These are phyloP conservation scores for Tulasnella sp. DNA, from an alignment of 768 basidiomycete genomes.

Conservation along the genomic window DNA sequence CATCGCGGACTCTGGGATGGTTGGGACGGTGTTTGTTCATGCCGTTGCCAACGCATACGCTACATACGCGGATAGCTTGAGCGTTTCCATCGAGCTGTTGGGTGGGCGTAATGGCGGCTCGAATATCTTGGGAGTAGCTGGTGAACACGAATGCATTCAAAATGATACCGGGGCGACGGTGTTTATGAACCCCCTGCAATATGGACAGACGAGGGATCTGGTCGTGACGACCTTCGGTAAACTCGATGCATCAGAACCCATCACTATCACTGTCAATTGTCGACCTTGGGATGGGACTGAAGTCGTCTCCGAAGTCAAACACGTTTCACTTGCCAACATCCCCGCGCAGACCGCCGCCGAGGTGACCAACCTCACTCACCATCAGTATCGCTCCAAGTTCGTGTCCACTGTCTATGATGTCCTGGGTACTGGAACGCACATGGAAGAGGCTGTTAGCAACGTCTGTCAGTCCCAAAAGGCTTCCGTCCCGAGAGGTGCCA, in stretches of 20 bases:
- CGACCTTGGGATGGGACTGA: no score
- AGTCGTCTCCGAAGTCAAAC: no score
- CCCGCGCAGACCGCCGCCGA: no score
- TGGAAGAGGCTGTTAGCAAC: no score
- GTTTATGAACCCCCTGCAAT: constrained; percentile 9
- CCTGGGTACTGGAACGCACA: no score
- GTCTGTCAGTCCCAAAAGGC: no score
- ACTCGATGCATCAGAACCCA: neutral
- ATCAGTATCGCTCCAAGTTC: no score
- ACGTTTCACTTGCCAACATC: no score
- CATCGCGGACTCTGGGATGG: constrained; percentile 20
- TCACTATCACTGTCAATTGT: no score
- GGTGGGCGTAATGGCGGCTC: neutral
- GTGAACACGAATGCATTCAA: constrained; percentile 9
- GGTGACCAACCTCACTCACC: no score
- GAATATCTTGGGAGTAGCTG: neutral
- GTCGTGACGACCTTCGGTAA: constrained; percentile 4
- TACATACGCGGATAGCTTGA: constrained; percentile 14
- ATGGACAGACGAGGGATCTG: constrained; percentile 19
- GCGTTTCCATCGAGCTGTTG: constrained; percentile 10
- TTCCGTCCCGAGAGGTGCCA: no score
- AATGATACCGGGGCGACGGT: neutral
- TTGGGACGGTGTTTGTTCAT: constrained; percentile 20
- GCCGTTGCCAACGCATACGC: constrained; percentile 19
- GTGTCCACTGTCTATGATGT: no score